These are phyloP conservation scores for Hypoxylon rubiginosum DNA, from an alignment of 2,329 filamentous ascomycete species.

Conservation along the genomic window DNA sequence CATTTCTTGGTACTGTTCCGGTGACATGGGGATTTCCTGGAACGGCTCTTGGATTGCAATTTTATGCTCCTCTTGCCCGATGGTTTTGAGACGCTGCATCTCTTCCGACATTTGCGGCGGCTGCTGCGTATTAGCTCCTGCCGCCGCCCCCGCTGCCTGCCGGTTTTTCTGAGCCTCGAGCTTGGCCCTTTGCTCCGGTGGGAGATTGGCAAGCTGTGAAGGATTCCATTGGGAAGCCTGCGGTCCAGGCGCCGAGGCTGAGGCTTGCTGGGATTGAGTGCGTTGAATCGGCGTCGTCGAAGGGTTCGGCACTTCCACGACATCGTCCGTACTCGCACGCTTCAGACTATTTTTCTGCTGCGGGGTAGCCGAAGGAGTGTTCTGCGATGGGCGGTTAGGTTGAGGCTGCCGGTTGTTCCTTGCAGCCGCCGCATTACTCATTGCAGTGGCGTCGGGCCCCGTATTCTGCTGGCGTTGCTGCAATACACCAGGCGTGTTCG, in stretches of 20 bases:
- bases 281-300: conserved; percentile 46
- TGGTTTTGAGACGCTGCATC: conserved; percentile 50
- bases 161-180: conserved; percentile 56
- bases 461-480: conserved; percentile 46
- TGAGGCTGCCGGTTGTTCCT: conserved; percentile 51
- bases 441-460: conserved; percentile 36
- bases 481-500: conserved; percentile 39
- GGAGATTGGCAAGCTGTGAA: conserved; percentile 58
- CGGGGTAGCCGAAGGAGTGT: conserved; percentile 55
- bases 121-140: conserved; percentile 11
- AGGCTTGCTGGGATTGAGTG: conserved; percentile 49
- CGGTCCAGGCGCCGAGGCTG: conserved; percentile 35
- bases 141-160: conserved; percentile 35
- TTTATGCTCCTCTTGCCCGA: conserved; percentile 53
- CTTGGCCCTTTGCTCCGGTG: conserved; percentile 61
- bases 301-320: conserved; percentile 46
- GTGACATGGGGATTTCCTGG: conserved; percentile 62
- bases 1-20: conserved; percentile 60
- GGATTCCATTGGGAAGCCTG: conserved; percentile 50
- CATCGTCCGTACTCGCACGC: conserved; percentile 64
- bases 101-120: conserved; percentile 54
- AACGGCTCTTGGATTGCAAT: conserved; percentile 57
- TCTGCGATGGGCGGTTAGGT: conserved; percentile 56
- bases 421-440: conserved; percentile 36
- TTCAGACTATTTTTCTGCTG: conserved; percentile 62